Evolutionary conservation across 2,329 filamentous ascomycete species (phyloP), one percentile per base, ranked within the genome.

Genomic region (Nemania sp.): DNA sequence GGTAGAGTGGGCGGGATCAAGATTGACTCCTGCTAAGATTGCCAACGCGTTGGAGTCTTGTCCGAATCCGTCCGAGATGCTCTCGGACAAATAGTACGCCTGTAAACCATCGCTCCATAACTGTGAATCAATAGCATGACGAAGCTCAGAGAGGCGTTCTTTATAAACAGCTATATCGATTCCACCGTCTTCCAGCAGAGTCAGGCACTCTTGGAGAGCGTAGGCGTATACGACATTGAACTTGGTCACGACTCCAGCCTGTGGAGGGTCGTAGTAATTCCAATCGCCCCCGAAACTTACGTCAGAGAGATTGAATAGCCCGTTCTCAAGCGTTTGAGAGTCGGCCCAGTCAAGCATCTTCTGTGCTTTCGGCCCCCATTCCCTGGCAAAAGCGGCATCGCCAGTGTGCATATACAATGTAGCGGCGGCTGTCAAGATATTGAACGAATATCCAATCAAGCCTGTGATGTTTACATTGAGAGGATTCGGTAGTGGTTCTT

Each of bases 291-390:
- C 76, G n/a, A 79, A 73, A 0, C 69, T 71, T 5, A 71, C 26
- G 20, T 77, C 72, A 2, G 74, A 70, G 10, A 79, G 47, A 38
- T 75, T 76, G 69, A 79, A 74, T 0, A 78, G 67, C 0, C 74
- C 74, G 27, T 70, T 68, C 11, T 72, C 62, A 3, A 64, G 56
- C 1, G 70, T 66, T 56, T 79, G 75, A 20, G 76, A 78, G 61
- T 77, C 22, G 24, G 79, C 77, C 78, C 77, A 80, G 58, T 80
- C 77, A 1, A 80, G 73, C 79, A 80, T 79, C 26, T 60, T 61
- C n/a, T 68, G 62, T 2, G 74, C 66, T 49, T 62, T 64, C 26
- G 76, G 67, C 26, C 76, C 75, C 79, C 78, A 79, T 2, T 65
- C 45, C 15, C 62, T 62, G 22, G 75, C 75, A 52, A 80, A 74